Conservation (phyloP, 139 green algal species). For the Tetradesmus lagerheimii region DNA sequence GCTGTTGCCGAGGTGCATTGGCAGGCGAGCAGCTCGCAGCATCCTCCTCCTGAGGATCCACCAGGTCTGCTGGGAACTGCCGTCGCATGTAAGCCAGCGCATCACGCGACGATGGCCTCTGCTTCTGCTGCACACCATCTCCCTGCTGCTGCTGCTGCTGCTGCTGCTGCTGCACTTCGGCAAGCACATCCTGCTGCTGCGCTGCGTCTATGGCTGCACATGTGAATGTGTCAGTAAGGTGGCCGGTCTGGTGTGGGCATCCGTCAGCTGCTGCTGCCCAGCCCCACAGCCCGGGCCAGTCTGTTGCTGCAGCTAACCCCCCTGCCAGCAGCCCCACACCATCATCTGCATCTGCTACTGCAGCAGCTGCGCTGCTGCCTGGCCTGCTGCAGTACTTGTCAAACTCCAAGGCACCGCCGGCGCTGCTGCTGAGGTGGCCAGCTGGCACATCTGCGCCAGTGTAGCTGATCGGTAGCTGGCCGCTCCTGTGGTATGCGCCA, state of each 20-base stretch:
- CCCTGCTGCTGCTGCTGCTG: neutral
- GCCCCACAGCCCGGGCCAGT: constrained; percentile 31
- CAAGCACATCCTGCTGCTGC: neutral
- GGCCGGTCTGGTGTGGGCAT: neutral
- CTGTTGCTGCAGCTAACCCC: neutral
- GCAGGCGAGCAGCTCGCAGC: neutral
- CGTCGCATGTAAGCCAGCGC: neutral
- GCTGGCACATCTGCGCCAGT: neutral
- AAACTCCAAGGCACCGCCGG: neutral
- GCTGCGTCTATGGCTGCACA: neutral
- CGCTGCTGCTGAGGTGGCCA: neutral
- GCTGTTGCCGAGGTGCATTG: neutral
- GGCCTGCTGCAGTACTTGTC: constrained; percentile 1
- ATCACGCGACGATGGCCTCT: neutral
- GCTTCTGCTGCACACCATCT: neutral
- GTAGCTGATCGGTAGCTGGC: neutral
- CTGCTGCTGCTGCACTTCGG: neutral
- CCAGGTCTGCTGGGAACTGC: neutral
- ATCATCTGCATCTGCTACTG: neutral
- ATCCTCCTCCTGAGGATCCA: neutral
- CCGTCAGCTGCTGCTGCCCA: constrained; percentile 32
- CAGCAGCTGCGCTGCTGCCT: constrained; percentile 15
- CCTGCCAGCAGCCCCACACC: neutral
- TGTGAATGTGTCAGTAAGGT: neutral
- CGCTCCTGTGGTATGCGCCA: constrained; percentile 1